Base-by-base conservation (phyloP, 306 rosid genomes). In the Mimosa bimucronata region DNA sequence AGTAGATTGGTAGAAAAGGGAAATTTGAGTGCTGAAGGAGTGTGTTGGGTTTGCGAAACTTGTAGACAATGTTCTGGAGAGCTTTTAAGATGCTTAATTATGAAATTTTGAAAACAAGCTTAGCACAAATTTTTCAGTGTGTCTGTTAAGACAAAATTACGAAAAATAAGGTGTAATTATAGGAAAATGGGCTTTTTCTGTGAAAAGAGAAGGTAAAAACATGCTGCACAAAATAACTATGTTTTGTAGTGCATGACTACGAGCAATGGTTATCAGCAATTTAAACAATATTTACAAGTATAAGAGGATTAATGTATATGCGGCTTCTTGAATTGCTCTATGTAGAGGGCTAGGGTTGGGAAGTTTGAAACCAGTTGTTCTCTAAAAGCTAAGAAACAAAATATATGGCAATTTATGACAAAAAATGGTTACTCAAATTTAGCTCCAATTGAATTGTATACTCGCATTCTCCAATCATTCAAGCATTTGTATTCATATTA, bases 351-450 rank as follows among this genome's bases (percentile, higher is more conserved):
- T 28, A 71, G 25, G 23, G 15, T 37, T 45, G 75, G 18, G 15
- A 46, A 15, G 26, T 46, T 46, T 71, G 75, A 6, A 6, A 71
- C 4, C 23, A 14, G 21, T 70, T 40, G 73, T 68, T 31, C 34
- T 71, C 21, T 42, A 26, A 25, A 71, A 71, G 38, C 60, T 71
- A 71, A 45, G 40, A 70, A 68, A 68, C 53, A 10, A 25, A 23
- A 23, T 7, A 14, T 12, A 23, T 42, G 74, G 15, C 21, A 26
- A 28, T 71, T 71, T 71, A 71, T 46, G 25, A 28, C 25, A 45
- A 5, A 9, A 58, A 10, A 58, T 34, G 31, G 38, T 18, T 50
- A 50, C n/a, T 50, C 45, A 26, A 50, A 23, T 73, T 73, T 53
- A 21, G 55, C 55, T 34, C 37, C n/a, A 38, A 73, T 53, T 53